Percentiles rank a stretch among this genome's conserved stretches.
Evolutionary conservation across 2,329 filamentous ascomycete species (phyloP).

Genomic region (Pyrenochaeta sp.): DNA sequence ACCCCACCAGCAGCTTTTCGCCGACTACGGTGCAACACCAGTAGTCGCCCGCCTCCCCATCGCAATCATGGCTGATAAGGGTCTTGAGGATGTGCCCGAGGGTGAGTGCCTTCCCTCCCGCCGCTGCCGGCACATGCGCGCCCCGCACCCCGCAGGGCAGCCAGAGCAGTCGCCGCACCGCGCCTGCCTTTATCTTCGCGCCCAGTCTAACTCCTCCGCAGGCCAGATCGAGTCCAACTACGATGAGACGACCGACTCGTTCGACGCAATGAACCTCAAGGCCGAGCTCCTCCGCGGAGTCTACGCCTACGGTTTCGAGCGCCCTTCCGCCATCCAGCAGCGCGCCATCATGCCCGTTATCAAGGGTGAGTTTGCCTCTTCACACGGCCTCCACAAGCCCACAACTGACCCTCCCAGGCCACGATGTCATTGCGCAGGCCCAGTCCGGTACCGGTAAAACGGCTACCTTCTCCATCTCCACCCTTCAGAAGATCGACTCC

Average conservation of each 20-base stretch:
- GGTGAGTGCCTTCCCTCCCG: slow-evolving; percentile 67
- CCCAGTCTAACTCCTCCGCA: slow-evolving; percentile 53
- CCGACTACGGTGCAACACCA: slow-evolving; percentile 66
- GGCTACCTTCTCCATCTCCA: slow-evolving; percentile 98
- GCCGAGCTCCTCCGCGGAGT: slow-evolving; percentile 97
- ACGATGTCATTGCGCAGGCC: slow-evolving; percentile 99
- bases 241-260: slow-evolving; percentile 99
- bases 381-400: slow-evolving; percentile 6
- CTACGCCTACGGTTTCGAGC: slow-evolving; percentile 99
- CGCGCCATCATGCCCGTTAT: slow-evolving; percentile 99
- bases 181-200: slow-evolving; percentile 6
- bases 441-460: slow-evolving; percentile 99
- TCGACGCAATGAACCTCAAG: slow-evolving; percentile 98
- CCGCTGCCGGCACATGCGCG: slow-evolving; percentile 9
- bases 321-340: slow-evolving; percentile 99
- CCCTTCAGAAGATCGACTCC: slow-evolving; percentile 98
- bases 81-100: slow-evolving; percentile 97
- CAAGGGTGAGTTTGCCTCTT: slow-evolving; percentile 74
- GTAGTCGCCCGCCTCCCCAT: slow-evolving; percentile 65
- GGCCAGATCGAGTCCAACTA: slow-evolving; percentile 99
- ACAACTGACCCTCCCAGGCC: slow-evolving; percentile 58
- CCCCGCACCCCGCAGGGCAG: slow-evolving; percentile 20
- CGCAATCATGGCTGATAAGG: slow-evolving; percentile 99
- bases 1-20: slow-evolving; percentile 48
- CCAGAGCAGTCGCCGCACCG: slow-evolving; percentile 11